Conservation (phyloP, 176 grass and related monocot genomes). For the Zoysia pacifica region DNA sequence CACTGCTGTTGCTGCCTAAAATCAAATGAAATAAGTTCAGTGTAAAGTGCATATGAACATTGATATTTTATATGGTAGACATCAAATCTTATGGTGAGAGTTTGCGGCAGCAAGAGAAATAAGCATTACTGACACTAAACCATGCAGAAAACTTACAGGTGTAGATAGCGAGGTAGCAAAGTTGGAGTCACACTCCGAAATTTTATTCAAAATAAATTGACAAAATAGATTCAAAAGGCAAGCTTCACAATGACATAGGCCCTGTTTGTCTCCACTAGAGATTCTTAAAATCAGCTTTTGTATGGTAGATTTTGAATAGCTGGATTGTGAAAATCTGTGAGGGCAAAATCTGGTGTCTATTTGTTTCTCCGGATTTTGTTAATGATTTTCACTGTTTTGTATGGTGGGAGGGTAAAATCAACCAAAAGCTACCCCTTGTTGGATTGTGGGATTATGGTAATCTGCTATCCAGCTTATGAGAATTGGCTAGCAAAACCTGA, state of each 20-base stretch:
- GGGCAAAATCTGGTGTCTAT: too few relatives aligned
- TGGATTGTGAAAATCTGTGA: too few relatives aligned
- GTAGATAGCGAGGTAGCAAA: background rate
- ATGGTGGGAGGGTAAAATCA: too few relatives aligned
- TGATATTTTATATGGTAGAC: background rate
- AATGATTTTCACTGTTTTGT: too few relatives aligned
- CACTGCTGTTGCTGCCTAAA: constrained; percentile 72
- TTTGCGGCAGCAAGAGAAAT: constrained; percentile 34
- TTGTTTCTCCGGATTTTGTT: too few relatives aligned
- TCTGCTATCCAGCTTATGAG: too few relatives aligned
- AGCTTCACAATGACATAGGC: background rate
- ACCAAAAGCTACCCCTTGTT: too few relatives aligned
- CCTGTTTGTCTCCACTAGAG: too few relatives aligned
- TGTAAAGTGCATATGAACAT: constrained; percentile 31
- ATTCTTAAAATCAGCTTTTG: too few relatives aligned
- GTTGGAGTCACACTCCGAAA: background rate
- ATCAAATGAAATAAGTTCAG: constrained; percentile 42
- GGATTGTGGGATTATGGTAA: too few relatives aligned
- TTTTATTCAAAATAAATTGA: background rate
- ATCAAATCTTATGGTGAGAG: constrained; percentile 3
- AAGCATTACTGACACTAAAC: constrained; percentile 21
- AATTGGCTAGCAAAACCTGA: too few relatives aligned
- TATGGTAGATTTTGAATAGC: too few relatives aligned
- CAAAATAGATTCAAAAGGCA: constrained; percentile 5
- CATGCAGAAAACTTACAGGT: background rate